A percentile compares a stretch with the other conserved stretches of the same genome.
Evolutionary conservation across 2,329 filamentous ascomycete genomes (phyloP).

Genomic region (Penicillium olsonii): DNA sequence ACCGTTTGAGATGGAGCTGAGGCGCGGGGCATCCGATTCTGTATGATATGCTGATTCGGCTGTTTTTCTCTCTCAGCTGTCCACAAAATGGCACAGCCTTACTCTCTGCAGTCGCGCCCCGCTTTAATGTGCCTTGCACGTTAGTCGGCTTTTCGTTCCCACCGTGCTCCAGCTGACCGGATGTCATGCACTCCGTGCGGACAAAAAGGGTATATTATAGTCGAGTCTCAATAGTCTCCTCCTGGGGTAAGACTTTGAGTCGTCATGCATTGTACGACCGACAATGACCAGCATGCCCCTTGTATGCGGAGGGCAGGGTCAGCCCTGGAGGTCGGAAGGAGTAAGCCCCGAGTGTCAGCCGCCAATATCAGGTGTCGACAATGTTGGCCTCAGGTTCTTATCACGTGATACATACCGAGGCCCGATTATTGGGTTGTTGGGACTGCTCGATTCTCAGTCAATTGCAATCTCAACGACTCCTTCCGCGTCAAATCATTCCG

Average conservation of each 20-base stretch:
- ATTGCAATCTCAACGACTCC: constrained; percentile 7
- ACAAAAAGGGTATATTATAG: no score
- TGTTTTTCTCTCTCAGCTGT: constrained; percentile 7
- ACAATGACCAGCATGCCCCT: background rate
- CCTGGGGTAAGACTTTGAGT: background rate
- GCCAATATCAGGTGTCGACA: background rate
- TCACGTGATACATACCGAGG: constrained; percentile 26
- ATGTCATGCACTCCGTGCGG: no score
- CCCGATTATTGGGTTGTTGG: constrained; percentile 6
- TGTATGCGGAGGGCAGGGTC: background rate
- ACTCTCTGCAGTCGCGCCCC: background rate
- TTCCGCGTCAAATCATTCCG: background rate
- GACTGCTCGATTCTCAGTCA: constrained; percentile 9
- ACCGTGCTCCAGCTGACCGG: background rate
- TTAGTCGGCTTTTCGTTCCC: constrained; percentile 1
- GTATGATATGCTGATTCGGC: background rate
- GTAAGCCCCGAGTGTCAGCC: background rate
- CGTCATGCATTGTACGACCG: constrained; percentile 1
- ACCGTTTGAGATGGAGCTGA: constrained; percentile 9
- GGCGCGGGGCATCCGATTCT: constrained; percentile 4
- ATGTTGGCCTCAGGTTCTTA: constrained; percentile 17
- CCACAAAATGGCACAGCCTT: constrained; percentile 1
- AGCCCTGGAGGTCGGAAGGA: no score
- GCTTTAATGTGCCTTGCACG: background rate
- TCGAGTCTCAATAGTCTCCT: background rate